phyloP scores from a whole-genome alignment of 441 rosid species.

The California macrophylla region DNA sequence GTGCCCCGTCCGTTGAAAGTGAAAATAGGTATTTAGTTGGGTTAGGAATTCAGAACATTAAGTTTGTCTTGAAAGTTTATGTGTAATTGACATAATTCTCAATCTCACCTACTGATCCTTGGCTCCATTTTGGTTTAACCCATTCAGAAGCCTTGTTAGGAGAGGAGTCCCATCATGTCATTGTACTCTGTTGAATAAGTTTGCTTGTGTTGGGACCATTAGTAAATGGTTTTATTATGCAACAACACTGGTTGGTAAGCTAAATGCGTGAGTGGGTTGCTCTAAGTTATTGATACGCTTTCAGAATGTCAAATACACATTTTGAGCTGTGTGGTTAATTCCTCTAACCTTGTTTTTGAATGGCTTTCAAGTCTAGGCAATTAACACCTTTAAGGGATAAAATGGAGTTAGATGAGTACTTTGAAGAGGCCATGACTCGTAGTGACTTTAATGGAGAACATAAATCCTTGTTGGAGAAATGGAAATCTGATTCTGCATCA shows the following conservation, averaged over 20 bases:
- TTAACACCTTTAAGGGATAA: constrained; percentile 4
- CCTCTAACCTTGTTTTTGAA: not conserved
- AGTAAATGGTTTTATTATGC: too few relatives aligned
- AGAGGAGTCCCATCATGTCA: not conserved
- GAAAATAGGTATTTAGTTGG: not conserved
- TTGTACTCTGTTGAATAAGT: too few relatives aligned
- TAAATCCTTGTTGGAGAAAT: constrained; percentile 25
- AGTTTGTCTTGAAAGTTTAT: not conserved
- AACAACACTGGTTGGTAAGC: not conserved
- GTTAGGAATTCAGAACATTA: not conserved
- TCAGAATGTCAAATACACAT: not conserved
- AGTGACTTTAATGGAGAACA: constrained; percentile 15
- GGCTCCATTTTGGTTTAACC: not conserved
- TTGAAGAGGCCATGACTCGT: constrained; percentile 27
- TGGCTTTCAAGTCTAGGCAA: constrained; percentile 18
- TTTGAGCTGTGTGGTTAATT: too few relatives aligned
- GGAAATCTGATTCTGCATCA: constrained; percentile 28
- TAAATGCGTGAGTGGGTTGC: not conserved
- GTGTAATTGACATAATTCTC: not conserved
- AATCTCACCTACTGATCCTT: not conserved
- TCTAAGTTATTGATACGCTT: too few relatives aligned
- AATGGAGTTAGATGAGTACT: constrained; percentile 38
- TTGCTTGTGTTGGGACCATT: not conserved
- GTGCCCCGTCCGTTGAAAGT: not conserved
- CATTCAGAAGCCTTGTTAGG: too few relatives aligned